These are phyloP conservation scores for Ilyonectria destructans DNA, from an alignment of 2,329 filamentous ascomycete species.

Conservation along the genomic window DNA sequence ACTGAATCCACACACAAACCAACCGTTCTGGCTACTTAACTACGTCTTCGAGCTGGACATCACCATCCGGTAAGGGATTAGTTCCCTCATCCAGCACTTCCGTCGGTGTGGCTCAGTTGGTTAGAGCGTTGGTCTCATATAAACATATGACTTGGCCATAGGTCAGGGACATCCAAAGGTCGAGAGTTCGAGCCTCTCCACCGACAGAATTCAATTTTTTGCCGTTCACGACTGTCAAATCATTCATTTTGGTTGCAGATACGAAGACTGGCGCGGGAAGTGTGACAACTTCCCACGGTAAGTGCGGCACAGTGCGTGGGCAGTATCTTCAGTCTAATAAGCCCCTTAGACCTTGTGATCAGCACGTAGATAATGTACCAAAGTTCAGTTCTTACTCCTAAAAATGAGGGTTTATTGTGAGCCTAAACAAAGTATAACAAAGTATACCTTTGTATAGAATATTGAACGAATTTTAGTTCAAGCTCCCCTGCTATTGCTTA, in stretches of 20 bases:
- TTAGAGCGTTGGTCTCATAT: conserved; percentile 52
- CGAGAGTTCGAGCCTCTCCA: conserved; percentile 52
- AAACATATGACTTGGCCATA: conserved; percentile 42
- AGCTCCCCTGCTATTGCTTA: too few relatives aligned
- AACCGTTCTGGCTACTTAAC: conserved; percentile 9
- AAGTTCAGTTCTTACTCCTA: neutral
- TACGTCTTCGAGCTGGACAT: neutral
- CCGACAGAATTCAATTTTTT: conserved; percentile 37
- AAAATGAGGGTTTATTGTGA: neutral
- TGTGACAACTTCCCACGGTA: too few relatives aligned
- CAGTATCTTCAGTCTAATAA: too few relatives aligned
- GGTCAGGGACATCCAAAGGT: conserved; percentile 49
- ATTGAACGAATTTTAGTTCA: neutral
- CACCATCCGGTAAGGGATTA: conserved; percentile 37
- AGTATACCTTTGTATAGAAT: neutral
- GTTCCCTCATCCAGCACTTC: neutral
- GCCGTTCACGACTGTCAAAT: neutral
- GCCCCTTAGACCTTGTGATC: too few relatives aligned
- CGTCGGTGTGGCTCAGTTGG: conserved; percentile 51
- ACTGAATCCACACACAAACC: neutral
- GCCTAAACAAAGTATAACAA: too few relatives aligned
- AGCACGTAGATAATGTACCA: too few relatives aligned
- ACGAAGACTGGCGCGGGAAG: too few relatives aligned
- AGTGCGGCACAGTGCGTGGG: too few relatives aligned
- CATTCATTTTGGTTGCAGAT: too few relatives aligned